Evolutionary conservation across 441 rosid genomes (phyloP).

Genomic region (Omphalea diandra): DNA sequence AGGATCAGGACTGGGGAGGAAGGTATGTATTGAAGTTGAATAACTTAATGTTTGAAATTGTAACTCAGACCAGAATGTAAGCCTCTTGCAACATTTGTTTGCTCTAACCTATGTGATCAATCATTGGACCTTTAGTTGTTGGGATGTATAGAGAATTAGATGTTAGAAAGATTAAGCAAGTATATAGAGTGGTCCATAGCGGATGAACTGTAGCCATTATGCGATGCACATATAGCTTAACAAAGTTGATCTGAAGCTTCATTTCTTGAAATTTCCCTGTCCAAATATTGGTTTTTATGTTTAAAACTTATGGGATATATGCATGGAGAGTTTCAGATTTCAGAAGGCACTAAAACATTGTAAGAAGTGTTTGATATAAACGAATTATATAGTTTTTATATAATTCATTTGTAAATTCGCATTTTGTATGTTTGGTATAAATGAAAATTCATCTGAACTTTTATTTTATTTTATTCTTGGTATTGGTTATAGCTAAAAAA

Average conservation of each 20-base stretch:
- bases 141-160: background rate
- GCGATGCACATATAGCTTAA: background rate
- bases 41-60: background rate
- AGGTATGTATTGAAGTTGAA: slow-evolving; percentile 45
- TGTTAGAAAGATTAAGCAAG: background rate
- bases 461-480: too few species aligned
- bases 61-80: background rate
- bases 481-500: too few species aligned
- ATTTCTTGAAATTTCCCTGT: background rate
- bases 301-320: background rate
- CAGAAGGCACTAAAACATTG: too few species aligned
- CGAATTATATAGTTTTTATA: too few species aligned
- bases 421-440: too few species aligned
- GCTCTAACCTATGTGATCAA: background rate
- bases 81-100: background rate
- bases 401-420: too few species aligned
- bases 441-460: too few species aligned
- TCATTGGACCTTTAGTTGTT: slow-evolving; percentile 1
- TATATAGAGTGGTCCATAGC: background rate
- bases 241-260: background rate
- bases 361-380: too few species aligned
- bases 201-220: background rate
- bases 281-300: background rate
- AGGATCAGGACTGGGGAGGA: slow-evolving; percentile 78
- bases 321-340: background rate